Percentiles rank a stretch among this genome's conserved stretches.
Evolutionary conservation across 257 asterid species (phyloP).

Genomic region (Nicotiana knightiana): DNA sequence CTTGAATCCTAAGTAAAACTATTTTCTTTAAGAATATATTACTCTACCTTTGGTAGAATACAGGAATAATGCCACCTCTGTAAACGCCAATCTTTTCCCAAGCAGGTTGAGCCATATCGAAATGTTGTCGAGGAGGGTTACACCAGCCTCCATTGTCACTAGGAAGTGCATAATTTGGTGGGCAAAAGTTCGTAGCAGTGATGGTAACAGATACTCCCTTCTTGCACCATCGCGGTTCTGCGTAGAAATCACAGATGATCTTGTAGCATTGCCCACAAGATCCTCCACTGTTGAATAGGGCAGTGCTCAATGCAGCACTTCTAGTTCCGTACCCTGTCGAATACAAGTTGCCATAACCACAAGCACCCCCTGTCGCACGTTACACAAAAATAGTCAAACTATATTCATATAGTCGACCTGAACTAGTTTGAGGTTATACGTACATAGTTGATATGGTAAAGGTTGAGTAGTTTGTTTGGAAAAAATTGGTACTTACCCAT

Average conservation of each 20-base stretch:
- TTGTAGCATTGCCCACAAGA: slow-evolving; percentile 42
- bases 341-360: slow-evolving; percentile 17
- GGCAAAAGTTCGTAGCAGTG: slow-evolving; percentile 39
- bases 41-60: slow-evolving; percentile 29
- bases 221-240: slow-evolving; percentile 25
- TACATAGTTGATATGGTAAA: too few species aligned
- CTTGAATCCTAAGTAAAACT: too few species aligned
- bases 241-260: slow-evolving; percentile 26
- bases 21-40: too few species aligned
- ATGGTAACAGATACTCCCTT: slow-evolving; percentile 30
- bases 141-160: slow-evolving; percentile 41
- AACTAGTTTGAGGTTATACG: too few species aligned
- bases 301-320: slow-evolving; percentile 35
- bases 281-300: slow-evolving; percentile 35
- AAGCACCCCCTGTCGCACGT: slow-evolving; percentile 13
- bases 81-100: slow-evolving; percentile 37
- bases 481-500: slow-evolving; percentile 25
- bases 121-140: slow-evolving; percentile 41
- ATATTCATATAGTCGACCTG: too few species aligned
- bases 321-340: slow-evolving; percentile 29
- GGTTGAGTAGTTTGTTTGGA: too few species aligned
- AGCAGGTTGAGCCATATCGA: slow-evolving; percentile 44
- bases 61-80: slow-evolving; percentile 38
- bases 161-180: slow-evolving; percentile 33
- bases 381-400: neutral